These are phyloP conservation scores for Phialophora tarda DNA, from an alignment of 2,329 filamentous ascomycete genomes.

Conservation along the genomic window DNA sequence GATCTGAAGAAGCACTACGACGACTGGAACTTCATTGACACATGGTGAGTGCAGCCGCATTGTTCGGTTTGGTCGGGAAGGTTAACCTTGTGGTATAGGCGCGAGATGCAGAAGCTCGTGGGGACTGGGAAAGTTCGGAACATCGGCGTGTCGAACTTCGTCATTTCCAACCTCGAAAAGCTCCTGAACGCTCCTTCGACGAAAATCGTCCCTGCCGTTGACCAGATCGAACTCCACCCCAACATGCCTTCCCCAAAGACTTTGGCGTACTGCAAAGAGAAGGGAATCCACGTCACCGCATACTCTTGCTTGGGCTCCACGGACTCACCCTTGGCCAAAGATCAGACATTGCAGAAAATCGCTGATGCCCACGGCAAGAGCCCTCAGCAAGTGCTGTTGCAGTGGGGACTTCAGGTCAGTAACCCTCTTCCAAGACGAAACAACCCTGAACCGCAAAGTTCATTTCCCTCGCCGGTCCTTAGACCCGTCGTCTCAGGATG, in stretches of 20 bases:
- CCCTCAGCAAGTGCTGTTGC: slow-evolving; percentile 73
- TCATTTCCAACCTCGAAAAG: slow-evolving; percentile 77
- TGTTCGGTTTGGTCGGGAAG: slow-evolving; percentile 36
- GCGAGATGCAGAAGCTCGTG: slow-evolving; percentile 51
- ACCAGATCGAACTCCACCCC: slow-evolving; percentile 78
- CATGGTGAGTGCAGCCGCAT: slow-evolving; percentile 56
- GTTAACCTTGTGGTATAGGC: slow-evolving; percentile 46
- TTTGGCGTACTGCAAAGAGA: slow-evolving; percentile 71
- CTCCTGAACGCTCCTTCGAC: slow-evolving; percentile 69
- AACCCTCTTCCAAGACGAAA: neutral
- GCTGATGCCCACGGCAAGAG: slow-evolving; percentile 40
- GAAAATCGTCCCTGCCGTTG: slow-evolving; percentile 71
- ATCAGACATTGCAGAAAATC: slow-evolving; percentile 38
- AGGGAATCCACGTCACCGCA: slow-evolving; percentile 71
- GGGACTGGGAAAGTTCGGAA: slow-evolving; percentile 69
- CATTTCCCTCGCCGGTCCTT: neutral
- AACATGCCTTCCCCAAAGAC: slow-evolving; percentile 82
- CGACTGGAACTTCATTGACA: slow-evolving; percentile 84
- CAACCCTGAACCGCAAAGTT: neutral
- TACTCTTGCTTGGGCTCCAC: slow-evolving; percentile 74
- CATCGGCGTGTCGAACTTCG: slow-evolving; percentile 88
- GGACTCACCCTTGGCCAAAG: slow-evolving; percentile 70
- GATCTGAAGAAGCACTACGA: slow-evolving; percentile 64
- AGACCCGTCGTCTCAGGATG: neutral
- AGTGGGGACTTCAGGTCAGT: slow-evolving; percentile 68